These are phyloP conservation scores for Coccinonectria pachysandricola DNA, from an alignment of 2,329 filamentous ascomycete species.

Conservation along the genomic window DNA sequence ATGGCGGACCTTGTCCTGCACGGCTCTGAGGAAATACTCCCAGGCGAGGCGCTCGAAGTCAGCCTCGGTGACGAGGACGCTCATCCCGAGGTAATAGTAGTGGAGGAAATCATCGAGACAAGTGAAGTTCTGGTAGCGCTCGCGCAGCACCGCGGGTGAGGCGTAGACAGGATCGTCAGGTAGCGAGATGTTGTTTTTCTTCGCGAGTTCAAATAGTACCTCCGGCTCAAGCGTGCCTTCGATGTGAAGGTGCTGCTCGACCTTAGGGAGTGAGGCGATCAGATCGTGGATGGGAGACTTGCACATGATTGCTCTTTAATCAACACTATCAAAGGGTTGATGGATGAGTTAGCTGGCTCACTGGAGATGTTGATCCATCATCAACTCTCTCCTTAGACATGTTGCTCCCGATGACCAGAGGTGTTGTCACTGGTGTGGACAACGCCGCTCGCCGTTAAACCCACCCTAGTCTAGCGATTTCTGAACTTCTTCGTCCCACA, in stretches of 20 bases:
- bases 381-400: too few relatives aligned
- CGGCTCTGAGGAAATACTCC: constrained; percentile 58
- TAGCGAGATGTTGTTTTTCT: constrained; percentile 54
- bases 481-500: too few relatives aligned
- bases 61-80: constrained; percentile 49
- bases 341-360: too few relatives aligned
- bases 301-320: constrained; percentile 35
- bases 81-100: constrained; percentile 71
- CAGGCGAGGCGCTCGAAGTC: constrained; percentile 67
- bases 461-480: too few relatives aligned
- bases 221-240: constrained; percentile 64
- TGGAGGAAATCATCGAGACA: constrained; percentile 68
- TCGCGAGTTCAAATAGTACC: constrained; percentile 59
- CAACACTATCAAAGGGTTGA: too few relatives aligned
- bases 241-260: constrained; percentile 73
- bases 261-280: constrained; percentile 60
- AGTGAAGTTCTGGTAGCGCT: constrained; percentile 57
- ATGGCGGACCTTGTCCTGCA: constrained; percentile 55
- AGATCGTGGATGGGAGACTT: constrained; percentile 41
- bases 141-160: constrained; percentile 46
- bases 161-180: constrained; percentile 54
- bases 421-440: too few relatives aligned
- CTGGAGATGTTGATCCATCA: too few relatives aligned
- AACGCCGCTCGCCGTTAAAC: too few relatives aligned
- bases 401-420: too few relatives aligned